phyloP scores from a whole-genome alignment of 495 filamentous ascomycete species.

The Ramalina intermedia region DNA sequence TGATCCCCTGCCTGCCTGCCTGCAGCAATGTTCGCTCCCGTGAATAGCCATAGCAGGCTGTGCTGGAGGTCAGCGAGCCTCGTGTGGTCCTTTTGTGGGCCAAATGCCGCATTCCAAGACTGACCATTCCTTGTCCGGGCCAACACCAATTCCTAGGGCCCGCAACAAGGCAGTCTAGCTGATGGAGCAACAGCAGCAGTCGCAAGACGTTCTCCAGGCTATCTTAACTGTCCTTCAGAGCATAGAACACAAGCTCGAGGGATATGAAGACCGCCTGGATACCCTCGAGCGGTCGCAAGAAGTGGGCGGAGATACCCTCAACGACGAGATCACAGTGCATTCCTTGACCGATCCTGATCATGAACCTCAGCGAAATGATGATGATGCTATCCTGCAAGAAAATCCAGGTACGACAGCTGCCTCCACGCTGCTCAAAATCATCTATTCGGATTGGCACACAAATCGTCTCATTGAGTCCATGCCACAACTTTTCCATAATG shows the following conservation, averaged over 20 bases:
- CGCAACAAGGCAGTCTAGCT: no score
- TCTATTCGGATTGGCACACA: slow-evolving; percentile 10
- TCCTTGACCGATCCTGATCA: not conserved
- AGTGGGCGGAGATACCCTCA: not conserved
- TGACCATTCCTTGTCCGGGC: no score
- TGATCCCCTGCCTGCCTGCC: no score
- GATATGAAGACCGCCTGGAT: slow-evolving; percentile 9
- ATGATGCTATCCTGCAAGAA: slow-evolving; percentile 1
- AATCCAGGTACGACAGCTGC: not conserved
- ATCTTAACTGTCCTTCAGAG: slow-evolving; percentile 12
- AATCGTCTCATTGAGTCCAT: slow-evolving; percentile 4
- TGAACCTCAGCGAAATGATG: not conserved
- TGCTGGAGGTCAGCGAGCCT: no score
- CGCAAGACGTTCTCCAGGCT: slow-evolving; percentile 1
- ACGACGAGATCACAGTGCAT: not conserved
- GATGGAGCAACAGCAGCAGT: not conserved
- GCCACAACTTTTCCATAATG: not conserved
- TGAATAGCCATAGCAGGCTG: no score
- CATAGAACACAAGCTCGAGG: slow-evolving; percentile 12
- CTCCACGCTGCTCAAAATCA: slow-evolving; percentile 2
- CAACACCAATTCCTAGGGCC: no score
- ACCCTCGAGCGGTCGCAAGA: slow-evolving; percentile 6
- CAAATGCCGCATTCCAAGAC: no score
- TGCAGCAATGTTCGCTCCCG: no score
- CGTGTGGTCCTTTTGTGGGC: no score